Evolutionary conservation across 2,329 filamentous ascomycete genomes (phyloP).

Genomic region (Dryadomyces sulphureus): DNA sequence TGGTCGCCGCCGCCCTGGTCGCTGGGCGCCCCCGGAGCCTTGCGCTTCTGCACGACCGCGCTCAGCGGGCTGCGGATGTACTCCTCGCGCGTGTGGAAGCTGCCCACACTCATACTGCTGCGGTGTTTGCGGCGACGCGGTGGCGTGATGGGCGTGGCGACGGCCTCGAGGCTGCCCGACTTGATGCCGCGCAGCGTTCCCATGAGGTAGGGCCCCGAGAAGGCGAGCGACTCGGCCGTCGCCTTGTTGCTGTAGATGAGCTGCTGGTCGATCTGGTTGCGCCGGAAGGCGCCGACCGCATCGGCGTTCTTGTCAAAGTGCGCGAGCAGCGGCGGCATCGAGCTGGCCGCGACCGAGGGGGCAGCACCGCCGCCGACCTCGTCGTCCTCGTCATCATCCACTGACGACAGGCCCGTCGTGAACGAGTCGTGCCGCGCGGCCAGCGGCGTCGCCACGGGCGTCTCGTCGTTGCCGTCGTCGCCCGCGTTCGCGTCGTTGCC

Average conservation of each 20-base stretch:
- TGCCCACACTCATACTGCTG: no score
- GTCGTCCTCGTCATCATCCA: conserved; percentile 26
- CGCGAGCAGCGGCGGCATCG: conserved; percentile 37
- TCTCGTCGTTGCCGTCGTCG: conserved; percentile 34
- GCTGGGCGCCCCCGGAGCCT: conserved; percentile 25
- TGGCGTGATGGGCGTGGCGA: conserved; percentile 54
- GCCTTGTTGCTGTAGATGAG: conserved; percentile 45
- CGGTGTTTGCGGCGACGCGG: conserved; percentile 40
- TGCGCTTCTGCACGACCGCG: conserved; percentile 35
- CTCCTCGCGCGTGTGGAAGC: conserved; percentile 17
- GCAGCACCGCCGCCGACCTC: conserved; percentile 21
- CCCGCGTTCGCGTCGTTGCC: conserved; percentile 22
- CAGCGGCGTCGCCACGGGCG: conserved; percentile 25
- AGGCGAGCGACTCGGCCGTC: conserved; percentile 46
- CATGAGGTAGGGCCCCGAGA: conserved; percentile 44
- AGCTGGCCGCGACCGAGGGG: no score
- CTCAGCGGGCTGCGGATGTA: conserved; percentile 34
- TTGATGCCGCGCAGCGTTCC: conserved; percentile 49
- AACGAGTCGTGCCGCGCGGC: neutral
- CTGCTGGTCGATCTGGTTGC: conserved; percentile 47
- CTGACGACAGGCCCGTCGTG: conserved; percentile 24
- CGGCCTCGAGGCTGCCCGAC: conserved; percentile 49
- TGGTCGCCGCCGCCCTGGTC: conserved; percentile 27
- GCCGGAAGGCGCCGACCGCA: conserved; percentile 66
- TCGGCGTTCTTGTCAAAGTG: conserved; percentile 52